Conservation (phyloP, 2,329 filamentous ascomycete genomes). For the Colletotrichum tanaceti region DNA sequence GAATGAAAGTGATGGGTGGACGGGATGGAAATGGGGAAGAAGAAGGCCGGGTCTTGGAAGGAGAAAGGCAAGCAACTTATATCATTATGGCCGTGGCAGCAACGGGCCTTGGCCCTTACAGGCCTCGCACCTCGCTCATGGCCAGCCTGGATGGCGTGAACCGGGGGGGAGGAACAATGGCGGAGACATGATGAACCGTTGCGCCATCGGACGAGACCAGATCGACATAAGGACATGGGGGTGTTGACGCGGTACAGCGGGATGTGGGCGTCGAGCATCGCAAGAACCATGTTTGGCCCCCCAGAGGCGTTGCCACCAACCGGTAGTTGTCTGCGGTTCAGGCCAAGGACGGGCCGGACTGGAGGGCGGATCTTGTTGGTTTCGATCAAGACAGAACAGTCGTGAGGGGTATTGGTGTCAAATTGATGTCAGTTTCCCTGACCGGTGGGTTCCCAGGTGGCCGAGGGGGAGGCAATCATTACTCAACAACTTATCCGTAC, state of each 20-base stretch:
- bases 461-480: no score
- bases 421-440: conserved; percentile 31
- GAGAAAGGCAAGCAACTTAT: conserved; percentile 20
- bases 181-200: conserved; percentile 20
- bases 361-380: conserved; percentile 3
- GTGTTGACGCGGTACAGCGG: conserved; percentile 16
- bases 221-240: conserved; percentile 17
- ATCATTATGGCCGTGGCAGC: conserved; percentile 10
- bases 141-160: conserved; percentile 24
- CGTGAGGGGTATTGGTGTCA: conserved; percentile 24
- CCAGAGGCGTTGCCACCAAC: conserved; percentile 21
- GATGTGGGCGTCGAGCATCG: conserved; percentile 28
- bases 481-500: no score
- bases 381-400: conserved; percentile 23
- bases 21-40: conserved; percentile 3
- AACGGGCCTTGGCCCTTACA: no score
- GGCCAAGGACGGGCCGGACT: conserved; percentile 2
- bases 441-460: conserved; percentile 20
- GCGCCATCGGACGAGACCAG: conserved; percentile 30
- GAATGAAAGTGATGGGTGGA: conserved; percentile 36
- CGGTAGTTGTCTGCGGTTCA: conserved; percentile 33
- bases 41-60: background rate
- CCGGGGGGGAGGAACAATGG: no score
- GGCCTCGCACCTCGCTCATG: conserved; percentile 8
- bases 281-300: conserved; percentile 3